These are phyloP conservation scores for Acacia confusa DNA, from an alignment of 306 rosid species.

Conservation along the genomic window DNA sequence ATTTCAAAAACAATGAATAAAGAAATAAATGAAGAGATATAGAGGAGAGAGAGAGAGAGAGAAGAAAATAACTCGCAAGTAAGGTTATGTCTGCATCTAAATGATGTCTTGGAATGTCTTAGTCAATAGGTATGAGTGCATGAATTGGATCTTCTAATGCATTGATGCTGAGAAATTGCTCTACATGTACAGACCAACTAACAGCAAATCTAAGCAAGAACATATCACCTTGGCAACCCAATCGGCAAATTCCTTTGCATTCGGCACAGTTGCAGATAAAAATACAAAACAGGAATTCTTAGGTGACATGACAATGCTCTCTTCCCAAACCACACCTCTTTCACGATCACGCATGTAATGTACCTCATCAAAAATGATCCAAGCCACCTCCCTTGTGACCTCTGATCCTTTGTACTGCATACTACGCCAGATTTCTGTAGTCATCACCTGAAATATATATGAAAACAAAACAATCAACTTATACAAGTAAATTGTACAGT, in stretches of 20 bases:
- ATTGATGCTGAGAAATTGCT: background rate
- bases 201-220: background rate
- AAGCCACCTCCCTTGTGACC: constrained; percentile 85
- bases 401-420: constrained; percentile 99
- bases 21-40: background rate
- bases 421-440: constrained; percentile 96
- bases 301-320: constrained; percentile 96
- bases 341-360: constrained; percentile 98
- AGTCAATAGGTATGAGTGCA: background rate
- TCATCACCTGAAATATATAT: constrained; percentile 72
- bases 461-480: background rate
- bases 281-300: constrained; percentile 88
- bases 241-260: constrained; percentile 91
- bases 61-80: background rate
- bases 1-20: background rate
- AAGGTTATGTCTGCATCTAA: background rate
- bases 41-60: background rate
- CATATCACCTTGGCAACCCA: constrained; percentile 87
- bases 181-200: background rate
- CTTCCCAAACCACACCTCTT: constrained; percentile 99
- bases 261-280: constrained; percentile 95
- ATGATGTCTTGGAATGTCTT: background rate
- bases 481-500: background rate
- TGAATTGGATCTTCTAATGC: background rate
- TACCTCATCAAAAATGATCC: constrained; percentile 94